These are phyloP conservation scores for Debaryomycetaceae sp. DNA, from an alignment of 1,139 yeast genomes.

Conservation along the genomic window DNA sequence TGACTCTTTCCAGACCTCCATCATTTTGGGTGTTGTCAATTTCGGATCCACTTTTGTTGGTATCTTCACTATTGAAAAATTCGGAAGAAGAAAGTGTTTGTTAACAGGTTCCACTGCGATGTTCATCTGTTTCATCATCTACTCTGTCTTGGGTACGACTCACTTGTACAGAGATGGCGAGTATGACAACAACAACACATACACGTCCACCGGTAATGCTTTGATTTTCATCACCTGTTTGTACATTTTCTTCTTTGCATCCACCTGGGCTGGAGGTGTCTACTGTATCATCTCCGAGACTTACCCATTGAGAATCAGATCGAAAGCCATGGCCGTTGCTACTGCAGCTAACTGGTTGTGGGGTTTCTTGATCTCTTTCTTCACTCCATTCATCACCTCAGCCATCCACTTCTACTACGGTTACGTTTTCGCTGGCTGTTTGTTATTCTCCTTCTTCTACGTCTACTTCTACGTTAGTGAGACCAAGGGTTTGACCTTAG, in stretches of 20 bases:
- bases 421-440: conserved; percentile 71
- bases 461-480: conserved; percentile 56
- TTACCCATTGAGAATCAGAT: conserved; percentile 74
- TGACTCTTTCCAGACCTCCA: conserved; percentile 74
- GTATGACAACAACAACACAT: conserved; percentile 27
- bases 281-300: conserved; percentile 78
- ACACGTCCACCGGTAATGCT: conserved; percentile 59
- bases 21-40: conserved; percentile 75
- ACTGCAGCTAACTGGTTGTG: conserved; percentile 76
- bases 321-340: conserved; percentile 76
- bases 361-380: conserved; percentile 74
- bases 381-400: conserved; percentile 65
- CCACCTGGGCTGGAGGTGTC: conserved; percentile 85
- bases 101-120: conserved; percentile 45
- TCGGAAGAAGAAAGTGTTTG: conserved; percentile 69
- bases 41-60: conserved; percentile 71
- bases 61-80: conserved; percentile 60
- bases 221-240: conserved; percentile 76
- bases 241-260: conserved; percentile 79
- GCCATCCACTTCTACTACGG: conserved; percentile 53
- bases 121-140: conserved; percentile 58
- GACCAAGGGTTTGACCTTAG: conserved; percentile 61
- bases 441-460: conserved; percentile 51
- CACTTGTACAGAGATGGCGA: conserved; percentile 53
- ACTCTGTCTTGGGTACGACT: conserved; percentile 59